A percentile compares a stretch with the other conserved stretches of the same genome.
Conservation (phyloP, 1,284 basidiomycete genomes). For the Ustilago vetiveriae region DNA sequence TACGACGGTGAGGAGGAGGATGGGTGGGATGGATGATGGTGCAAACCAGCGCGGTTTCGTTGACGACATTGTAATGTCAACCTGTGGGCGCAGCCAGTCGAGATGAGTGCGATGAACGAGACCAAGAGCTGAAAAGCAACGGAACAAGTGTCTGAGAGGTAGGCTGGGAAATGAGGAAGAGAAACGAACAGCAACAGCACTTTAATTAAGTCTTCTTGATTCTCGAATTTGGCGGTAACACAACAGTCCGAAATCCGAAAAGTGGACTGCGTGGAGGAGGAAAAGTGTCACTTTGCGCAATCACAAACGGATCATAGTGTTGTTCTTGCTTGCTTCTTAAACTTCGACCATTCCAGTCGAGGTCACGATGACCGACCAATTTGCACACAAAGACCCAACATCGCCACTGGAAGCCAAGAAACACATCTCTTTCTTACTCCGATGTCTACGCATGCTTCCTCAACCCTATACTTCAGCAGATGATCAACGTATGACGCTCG, state of each 20-base stretch:
- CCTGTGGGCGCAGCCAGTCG: too few species aligned
- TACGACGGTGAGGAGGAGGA: constrained; percentile 35
- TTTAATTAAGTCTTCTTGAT: background rate
- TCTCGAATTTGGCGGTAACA: background rate
- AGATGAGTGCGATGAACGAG: too few species aligned
- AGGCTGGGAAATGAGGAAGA: background rate
- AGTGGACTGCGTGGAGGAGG: too few species aligned
- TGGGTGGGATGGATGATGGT: constrained; percentile 23
- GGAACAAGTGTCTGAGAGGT: too few species aligned
- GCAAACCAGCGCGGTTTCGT: constrained; percentile 21
- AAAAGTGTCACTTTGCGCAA: constrained; percentile 2
- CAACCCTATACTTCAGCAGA: constrained; percentile 58
- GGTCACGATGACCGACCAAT: background rate
- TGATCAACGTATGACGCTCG: constrained; percentile 63
- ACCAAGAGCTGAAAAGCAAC: too few species aligned
- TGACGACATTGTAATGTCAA: background rate
- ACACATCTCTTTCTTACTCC: constrained; percentile 58
- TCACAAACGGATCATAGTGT: too few species aligned
- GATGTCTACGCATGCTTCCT: constrained; percentile 59
- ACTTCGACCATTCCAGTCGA: background rate
- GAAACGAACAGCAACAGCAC: background rate
- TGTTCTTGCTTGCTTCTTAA: too few species aligned
- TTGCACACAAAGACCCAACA: background rate
- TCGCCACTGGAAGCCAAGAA: constrained; percentile 20
- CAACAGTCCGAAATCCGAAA: constrained; percentile 13